Conservation (phyloP, 2,329 filamentous ascomycete genomes). For the Botrytis tulipae region DNA sequence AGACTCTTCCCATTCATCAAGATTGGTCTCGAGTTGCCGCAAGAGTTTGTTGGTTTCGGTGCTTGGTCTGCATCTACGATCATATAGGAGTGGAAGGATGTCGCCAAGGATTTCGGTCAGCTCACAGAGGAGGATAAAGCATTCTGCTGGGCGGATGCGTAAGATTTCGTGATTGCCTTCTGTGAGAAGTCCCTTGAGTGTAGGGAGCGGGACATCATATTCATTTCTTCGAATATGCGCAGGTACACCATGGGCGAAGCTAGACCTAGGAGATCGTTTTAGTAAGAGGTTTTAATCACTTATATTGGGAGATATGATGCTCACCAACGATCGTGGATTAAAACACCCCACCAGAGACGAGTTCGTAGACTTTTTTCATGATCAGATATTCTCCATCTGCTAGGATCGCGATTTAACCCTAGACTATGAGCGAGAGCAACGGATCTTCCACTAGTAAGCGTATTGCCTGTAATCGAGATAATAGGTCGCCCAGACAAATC, state of each 20-base stretch:
- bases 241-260: conserved; percentile 31
- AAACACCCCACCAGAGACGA: conserved; percentile 55
- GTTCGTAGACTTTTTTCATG: conserved; percentile 52
- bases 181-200: conserved; percentile 23
- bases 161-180: neutral
- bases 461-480: conserved; percentile 58
- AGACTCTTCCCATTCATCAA: conserved; percentile 1
- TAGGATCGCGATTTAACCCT: conserved; percentile 53
- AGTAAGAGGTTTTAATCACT: neutral
- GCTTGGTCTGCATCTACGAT: neutral
- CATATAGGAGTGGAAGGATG: neutral
- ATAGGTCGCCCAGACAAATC: conserved; percentile 60
- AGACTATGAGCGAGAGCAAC: conserved; percentile 54
- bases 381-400: conserved; percentile 51
- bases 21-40: neutral
- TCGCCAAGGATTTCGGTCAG: conserved; percentile 2
- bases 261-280: conserved; percentile 25
- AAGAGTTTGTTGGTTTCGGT: neutral
- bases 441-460: conserved; percentile 49
- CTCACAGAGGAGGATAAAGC: neutral
- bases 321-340: conserved; percentile 56
- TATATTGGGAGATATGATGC: conserved; percentile 7
- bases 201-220: conserved; percentile 31
- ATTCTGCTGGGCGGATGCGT: neutral
- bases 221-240: conserved; percentile 25